Evolutionary conservation across 352 stramenopile genomes (phyloP), one percentile per base, ranked within the genome.

Genomic region (Phytophthora hibernalis): DNA sequence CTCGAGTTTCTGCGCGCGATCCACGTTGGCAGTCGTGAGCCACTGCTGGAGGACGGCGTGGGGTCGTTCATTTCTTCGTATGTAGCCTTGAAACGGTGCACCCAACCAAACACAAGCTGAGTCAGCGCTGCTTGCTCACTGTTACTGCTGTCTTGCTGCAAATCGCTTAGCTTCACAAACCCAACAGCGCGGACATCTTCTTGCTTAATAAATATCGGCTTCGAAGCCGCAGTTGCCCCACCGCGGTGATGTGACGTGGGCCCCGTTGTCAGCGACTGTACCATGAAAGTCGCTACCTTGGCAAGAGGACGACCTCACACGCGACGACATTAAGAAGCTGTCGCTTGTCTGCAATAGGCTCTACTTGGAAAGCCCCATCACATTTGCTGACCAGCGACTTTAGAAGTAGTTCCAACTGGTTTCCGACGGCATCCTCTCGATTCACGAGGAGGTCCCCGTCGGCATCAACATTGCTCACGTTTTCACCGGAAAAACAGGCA

Each of bases 61-160:
- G 2, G 73, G 38, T 95, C 88, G 45, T 76, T 82, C 88, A 96
- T 96, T 54, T 93, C 84, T 42, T 78, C 71, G 60, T 96, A 96
- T 57, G 82, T 81, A 15, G 67, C 58, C 49, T 87, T 80, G 62
- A 92, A 93, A 8, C 87, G 85, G 21, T 80, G 55, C 12, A 91
- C 82, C 83, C 85, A 92, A 0, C 77, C 74, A 35, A 54, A 64
- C 15, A 91, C 70, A 3, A 93, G 58, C n/a, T 71, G 54, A 5
- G 59, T 47, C 22, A 93, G 59, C 20, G 31, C 50, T 37, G 35
- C 42, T 15, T 70, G 49, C 35, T 72, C 64, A 61, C 30, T 38
- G n/a, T 50, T 69, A 42, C 28, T 48, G 44, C 15, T 21, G 28
- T 42, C 42, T 2, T 65, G 24, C 24, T 64, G 40, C 37, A 82